Conservation (phyloP, 352 stramenopile genomes). For the Phytopythium sindhum region DNA sequence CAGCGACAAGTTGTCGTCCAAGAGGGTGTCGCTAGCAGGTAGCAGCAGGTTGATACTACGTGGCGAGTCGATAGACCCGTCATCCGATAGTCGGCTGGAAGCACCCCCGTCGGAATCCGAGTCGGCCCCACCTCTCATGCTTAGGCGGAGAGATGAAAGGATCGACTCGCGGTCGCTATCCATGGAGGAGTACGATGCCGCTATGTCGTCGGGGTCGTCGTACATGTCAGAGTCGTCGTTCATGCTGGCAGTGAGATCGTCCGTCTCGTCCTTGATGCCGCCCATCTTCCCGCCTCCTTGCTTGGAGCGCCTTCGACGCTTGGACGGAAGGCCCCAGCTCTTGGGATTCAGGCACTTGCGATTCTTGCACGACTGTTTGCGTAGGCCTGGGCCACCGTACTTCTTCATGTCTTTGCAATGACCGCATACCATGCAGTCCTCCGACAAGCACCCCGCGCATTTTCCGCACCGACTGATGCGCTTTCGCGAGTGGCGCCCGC, state of each 20-base stretch:
- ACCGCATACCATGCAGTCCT: slow-evolving; percentile 84
- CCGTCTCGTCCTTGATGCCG: slow-evolving; percentile 15
- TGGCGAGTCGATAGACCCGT: slow-evolving; percentile 21
- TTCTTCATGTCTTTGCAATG: slow-evolving; percentile 91
- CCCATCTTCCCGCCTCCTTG: slow-evolving; percentile 14
- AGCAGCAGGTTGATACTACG: slow-evolving; percentile 30
- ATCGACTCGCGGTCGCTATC: slow-evolving; percentile 56
- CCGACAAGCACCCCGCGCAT: slow-evolving; percentile 68
- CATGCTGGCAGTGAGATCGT: slow-evolving; percentile 20
- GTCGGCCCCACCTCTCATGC: slow-evolving; percentile 12
- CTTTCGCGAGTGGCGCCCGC: slow-evolving; percentile 43
- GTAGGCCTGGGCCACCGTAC: slow-evolving; percentile 78
- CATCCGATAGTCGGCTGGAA: slow-evolving; percentile 28
- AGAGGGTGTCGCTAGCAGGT: slow-evolving; percentile 28
- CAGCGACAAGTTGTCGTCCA: slow-evolving; percentile 36
- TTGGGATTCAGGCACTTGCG: slow-evolving; percentile 80
- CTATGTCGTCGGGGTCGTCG: slow-evolving; percentile 24
- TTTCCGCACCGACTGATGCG: slow-evolving; percentile 76
- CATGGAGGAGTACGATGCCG: slow-evolving; percentile 42
- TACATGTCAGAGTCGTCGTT: slow-evolving; percentile 40
- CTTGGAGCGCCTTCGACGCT: slow-evolving; percentile 37
- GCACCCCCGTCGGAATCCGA: slow-evolving; percentile 27
- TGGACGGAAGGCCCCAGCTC: slow-evolving; percentile 43
- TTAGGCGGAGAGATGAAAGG: slow-evolving; percentile 19
- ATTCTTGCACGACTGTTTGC: slow-evolving; percentile 87